A percentile compares a stretch with the other conserved stretches of the same genome.
Conservation (phyloP, 2,329 filamentous ascomycete genomes). For the Blastomyces silverae region DNA sequence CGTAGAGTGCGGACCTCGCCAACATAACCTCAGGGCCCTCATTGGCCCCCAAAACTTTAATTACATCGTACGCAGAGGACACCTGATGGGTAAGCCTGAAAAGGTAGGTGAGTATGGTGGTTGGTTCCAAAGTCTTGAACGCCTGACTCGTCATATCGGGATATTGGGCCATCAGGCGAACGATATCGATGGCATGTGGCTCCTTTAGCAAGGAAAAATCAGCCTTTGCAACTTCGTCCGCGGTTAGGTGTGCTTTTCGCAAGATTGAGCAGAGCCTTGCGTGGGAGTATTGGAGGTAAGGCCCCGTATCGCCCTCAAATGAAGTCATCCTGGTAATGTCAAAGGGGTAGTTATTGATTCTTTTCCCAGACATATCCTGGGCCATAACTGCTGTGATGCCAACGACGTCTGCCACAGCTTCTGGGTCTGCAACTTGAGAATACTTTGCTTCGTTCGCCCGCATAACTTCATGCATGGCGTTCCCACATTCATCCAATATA, state of each 20-base stretch:
- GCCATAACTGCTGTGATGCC: slow-evolving; percentile 87
- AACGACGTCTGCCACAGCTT: slow-evolving; percentile 66
- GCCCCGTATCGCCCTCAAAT: slow-evolving; percentile 78
- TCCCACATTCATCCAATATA: slow-evolving; percentile 65
- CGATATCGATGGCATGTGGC: slow-evolving; percentile 63
- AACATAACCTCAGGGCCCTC: slow-evolving; percentile 40
- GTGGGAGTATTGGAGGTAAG: slow-evolving; percentile 78
- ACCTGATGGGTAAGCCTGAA: slow-evolving; percentile 44
- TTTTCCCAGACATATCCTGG: slow-evolving; percentile 85
- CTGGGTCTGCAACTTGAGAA: slow-evolving; percentile 68
- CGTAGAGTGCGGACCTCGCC: slow-evolving; percentile 50
- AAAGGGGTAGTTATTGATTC: slow-evolving; percentile 60
- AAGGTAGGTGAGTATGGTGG: slow-evolving; percentile 62
- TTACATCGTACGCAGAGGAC: slow-evolving; percentile 2
- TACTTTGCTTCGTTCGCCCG: slow-evolving; percentile 75
- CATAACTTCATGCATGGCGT: slow-evolving; percentile 91
- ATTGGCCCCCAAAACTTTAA: slow-evolving; percentile 47
- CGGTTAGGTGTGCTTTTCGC: slow-evolving; percentile 49
- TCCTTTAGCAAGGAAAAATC: slow-evolving; percentile 64
- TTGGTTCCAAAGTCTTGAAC: slow-evolving; percentile 71
- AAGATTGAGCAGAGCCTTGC: slow-evolving; percentile 60
- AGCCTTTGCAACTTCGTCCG: slow-evolving; percentile 55
- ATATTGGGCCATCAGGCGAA: slow-evolving; percentile 73
- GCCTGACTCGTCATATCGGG: slow-evolving; percentile 80
- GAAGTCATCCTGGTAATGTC: slow-evolving; percentile 76